Conservation (phyloP, 1,284 basidiomycete genomes). For the Phellinidium pouzarii region DNA sequence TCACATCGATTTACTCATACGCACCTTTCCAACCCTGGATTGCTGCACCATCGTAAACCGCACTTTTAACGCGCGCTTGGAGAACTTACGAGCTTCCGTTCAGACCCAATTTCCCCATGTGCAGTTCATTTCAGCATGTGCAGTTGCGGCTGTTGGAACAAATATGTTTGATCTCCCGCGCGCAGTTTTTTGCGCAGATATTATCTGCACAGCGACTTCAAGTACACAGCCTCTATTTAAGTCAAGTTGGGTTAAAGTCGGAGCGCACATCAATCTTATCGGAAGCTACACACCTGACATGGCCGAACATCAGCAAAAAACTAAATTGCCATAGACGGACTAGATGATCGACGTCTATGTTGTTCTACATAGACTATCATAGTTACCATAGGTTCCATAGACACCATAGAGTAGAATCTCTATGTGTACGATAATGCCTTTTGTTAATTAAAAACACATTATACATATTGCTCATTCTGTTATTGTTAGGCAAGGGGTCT, state of each 20-base stretch:
- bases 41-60: conserved; percentile 62
- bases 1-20: conserved; percentile 60
- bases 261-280: conserved; percentile 69
- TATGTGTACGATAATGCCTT: too few relatives aligned
- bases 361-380: too few relatives aligned
- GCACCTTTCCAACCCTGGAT: conserved; percentile 48
- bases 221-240: conserved; percentile 67
- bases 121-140: conserved; percentile 23
- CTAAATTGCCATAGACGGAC: too few relatives aligned
- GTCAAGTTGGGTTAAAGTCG: conserved; percentile 48
- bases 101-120: conserved; percentile 36
- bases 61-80: conserved; percentile 44
- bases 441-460: too few relatives aligned
- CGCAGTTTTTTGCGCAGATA: conserved; percentile 37
- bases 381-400: too few relatives aligned
- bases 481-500: too few relatives aligned
- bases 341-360: too few relatives aligned
- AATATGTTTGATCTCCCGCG: conserved; percentile 20
- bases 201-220: conserved; percentile 75
- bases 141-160: conserved; percentile 12
- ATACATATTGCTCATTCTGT: too few relatives aligned
- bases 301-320: too few relatives aligned
- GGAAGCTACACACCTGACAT: conserved; percentile 81
- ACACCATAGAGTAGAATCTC: too few relatives aligned
- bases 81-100: conserved; percentile 36